phyloP scores from a whole-genome alignment of 805 yeast species.

The Wickerhamiella siamensis region DNA sequence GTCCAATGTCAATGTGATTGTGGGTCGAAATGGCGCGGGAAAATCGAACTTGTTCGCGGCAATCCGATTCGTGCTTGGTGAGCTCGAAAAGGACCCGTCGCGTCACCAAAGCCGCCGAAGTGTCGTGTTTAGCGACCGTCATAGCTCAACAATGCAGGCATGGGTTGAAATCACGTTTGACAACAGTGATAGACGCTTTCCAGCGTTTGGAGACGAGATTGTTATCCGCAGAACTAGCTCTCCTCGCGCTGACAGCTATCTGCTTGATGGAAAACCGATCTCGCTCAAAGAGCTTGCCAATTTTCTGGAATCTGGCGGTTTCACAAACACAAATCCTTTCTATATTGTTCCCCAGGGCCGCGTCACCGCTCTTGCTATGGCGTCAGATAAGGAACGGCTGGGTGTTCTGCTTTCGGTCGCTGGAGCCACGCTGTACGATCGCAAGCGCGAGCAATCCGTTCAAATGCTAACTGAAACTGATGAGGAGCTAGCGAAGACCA shows the following conservation, averaged over 20 bases:
- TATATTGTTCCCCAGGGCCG: conserved; percentile 96
- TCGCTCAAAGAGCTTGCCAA: conserved; percentile 71
- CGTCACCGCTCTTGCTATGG: conserved; percentile 75
- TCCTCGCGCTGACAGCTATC: conserved; percentile 67
- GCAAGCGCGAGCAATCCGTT: conserved; percentile 59
- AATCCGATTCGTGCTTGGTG: conserved; percentile 78
- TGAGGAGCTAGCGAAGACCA: conserved; percentile 52
- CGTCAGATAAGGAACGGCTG: conserved; percentile 72
- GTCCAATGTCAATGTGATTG: conserved; percentile 71
- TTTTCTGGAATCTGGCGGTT: conserved; percentile 74
- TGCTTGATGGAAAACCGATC: conserved; percentile 65
- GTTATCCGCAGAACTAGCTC: conserved; percentile 84
- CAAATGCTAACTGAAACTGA: conserved; percentile 67
- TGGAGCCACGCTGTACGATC: conserved; percentile 85
- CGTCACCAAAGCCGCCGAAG: conserved; percentile 68
- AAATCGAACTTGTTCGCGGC: conserved; percentile 94
- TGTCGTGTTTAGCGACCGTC: conserved; percentile 75
- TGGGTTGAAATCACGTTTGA: conserved; percentile 83
- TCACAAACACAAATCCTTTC: conserved; percentile 79
- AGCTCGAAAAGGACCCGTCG: conserved; percentile 40
- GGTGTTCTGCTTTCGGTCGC: conserved; percentile 78
- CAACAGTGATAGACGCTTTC: conserved; percentile 62
- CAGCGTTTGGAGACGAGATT: conserved; percentile 44
- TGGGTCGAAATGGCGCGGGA: conserved; percentile 38
- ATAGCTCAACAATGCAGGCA: conserved; percentile 70